Evolutionary conservation across 495 filamentous ascomycete species (phyloP).

Genomic region (Trichoderma gamsii): DNA sequence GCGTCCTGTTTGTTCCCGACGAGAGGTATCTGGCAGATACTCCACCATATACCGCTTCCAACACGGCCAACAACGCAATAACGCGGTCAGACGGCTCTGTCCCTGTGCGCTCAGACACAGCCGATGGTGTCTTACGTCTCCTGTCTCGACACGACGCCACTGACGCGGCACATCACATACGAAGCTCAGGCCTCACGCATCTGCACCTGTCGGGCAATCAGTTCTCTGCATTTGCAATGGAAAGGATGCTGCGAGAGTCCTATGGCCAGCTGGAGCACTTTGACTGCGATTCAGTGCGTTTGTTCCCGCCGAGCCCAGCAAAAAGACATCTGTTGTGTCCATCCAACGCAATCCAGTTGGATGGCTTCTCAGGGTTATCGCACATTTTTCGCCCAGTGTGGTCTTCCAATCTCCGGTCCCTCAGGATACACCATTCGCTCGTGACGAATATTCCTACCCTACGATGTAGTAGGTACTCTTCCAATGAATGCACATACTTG

Average conservation of each 20-base stretch:
- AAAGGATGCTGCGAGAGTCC: constrained; percentile 27
- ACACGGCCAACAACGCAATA: constrained; percentile 12
- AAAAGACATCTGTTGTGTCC: neutral
- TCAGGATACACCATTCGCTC: constrained; percentile 44
- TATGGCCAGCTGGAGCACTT: constrained; percentile 37
- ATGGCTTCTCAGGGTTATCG: constrained; percentile 31
- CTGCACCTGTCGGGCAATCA: constrained; percentile 36
- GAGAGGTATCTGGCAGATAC: neutral
- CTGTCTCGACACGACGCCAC: constrained; percentile 23
- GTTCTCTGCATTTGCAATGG: constrained; percentile 28
- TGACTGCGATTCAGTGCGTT: constrained; percentile 33
- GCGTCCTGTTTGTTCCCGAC: constrained; percentile 12
- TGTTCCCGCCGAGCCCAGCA: neutral
- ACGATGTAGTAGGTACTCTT: constrained; percentile 20
- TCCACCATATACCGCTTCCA: neutral
- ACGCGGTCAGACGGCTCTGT: constrained; percentile 30
- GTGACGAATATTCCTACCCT: constrained; percentile 39
- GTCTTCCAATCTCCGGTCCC: constrained; percentile 37
- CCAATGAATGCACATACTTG: constrained; percentile 26
- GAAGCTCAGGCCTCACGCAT: constrained; percentile 34
- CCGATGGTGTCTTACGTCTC: constrained; percentile 25
- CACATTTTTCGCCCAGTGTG: constrained; percentile 41
- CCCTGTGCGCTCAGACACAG: constrained; percentile 27
- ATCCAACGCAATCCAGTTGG: constrained; percentile 17
- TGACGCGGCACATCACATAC: constrained; percentile 20